These are phyloP conservation scores for Canavalia gladiata DNA, from an alignment of 306 rosid species.

Conservation along the genomic window DNA sequence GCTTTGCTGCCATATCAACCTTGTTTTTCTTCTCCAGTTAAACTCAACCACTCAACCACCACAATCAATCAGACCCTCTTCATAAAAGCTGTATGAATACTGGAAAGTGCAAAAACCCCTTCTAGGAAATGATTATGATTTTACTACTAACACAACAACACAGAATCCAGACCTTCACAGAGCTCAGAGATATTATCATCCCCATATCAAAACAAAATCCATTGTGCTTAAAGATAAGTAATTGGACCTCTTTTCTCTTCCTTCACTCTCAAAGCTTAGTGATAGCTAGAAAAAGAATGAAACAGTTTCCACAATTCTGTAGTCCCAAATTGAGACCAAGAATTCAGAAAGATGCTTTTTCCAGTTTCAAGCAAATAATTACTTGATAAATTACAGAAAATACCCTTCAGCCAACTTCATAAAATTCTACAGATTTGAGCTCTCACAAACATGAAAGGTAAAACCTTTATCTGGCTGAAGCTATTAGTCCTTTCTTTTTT, in stretches of 20 bases:
- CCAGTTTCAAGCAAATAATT: conserved; percentile 12
- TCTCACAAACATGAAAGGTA: conserved; percentile 37
- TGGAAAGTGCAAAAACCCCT: conserved; percentile 46
- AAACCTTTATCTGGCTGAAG: conserved; percentile 45
- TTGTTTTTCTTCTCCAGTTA: conserved; percentile 38
- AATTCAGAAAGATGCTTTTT: conserved; percentile 14
- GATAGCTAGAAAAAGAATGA: conserved; percentile 43
- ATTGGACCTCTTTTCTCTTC: conserved; percentile 31
- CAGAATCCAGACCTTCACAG: conserved; percentile 44
- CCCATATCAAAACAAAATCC: conserved; percentile 47
- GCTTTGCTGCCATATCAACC: conserved; percentile 86
- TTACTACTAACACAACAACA: conserved; percentile 29
- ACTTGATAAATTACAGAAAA: conserved; percentile 25
- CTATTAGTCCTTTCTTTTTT: conserved; percentile 2
- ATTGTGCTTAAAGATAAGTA: conserved; percentile 32
- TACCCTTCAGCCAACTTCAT: conserved; percentile 43
- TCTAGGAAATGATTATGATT: conserved; percentile 32
- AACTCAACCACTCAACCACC: conserved; percentile 40
- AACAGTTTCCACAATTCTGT: conserved; percentile 46
- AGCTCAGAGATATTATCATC: conserved; percentile 37
- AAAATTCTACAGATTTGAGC: conserved; percentile 40
- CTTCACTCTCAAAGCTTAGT: conserved; percentile 40
- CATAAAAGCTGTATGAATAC: conserved; percentile 39
- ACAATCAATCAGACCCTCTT: conserved; percentile 47
- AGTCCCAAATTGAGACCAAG: not conserved